Base-by-base conservation (phyloP, 176 grass and related monocot genomes). In the Guadua angustifolia region DNA sequence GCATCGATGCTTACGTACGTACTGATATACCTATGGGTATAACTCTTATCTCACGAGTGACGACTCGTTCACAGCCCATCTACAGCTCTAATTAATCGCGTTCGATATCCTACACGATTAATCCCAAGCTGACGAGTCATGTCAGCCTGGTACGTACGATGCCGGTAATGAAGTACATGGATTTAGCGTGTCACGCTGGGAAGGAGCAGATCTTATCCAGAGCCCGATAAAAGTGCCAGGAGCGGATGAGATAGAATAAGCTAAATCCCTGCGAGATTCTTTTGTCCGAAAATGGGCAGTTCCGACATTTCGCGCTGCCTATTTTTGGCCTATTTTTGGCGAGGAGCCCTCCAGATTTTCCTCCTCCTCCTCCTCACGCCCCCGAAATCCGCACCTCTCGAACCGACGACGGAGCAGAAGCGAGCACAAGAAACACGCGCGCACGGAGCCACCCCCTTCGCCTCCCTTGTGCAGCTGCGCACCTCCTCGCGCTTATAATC, bases 311-410 rank as follows among this genome's bases (percentile, higher is more conserved):
- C 61, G 50, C 5, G 61, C 76, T 43, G 60, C 44, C 87, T 69
- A 80, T 89, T 69, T 62, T 70, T 81, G 66, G 60, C 44, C 87
- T 69, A 80, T 89, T 69, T 62, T 70, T 81, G 66, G 87, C 75
- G 74, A 67, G 67, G 81, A 74, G 21, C 32, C 61, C 69, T 5
- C 82, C 76, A 70, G 69, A 69, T 75, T 84, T 75, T 84, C 49
- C 29, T 29, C 29, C 29, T 80, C 80, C 82, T 32, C 49, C 58
- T 0, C 21, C 12, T 66, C 77, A 56, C 77, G 84, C 69, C 25
- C 38, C 61, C 69, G 3, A 68, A 81, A 46, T 74, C 68, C 81
- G 43, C 81, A 69, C 75, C 82, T 80, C 87, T 19, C 75, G 72
- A 59, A 55, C 35, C 35, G 4, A 36, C 75, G 81, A 80, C 87